Conservation (phyloP, 2,329 filamentous ascomycete species). For the Colletotrichum horii region DNA sequence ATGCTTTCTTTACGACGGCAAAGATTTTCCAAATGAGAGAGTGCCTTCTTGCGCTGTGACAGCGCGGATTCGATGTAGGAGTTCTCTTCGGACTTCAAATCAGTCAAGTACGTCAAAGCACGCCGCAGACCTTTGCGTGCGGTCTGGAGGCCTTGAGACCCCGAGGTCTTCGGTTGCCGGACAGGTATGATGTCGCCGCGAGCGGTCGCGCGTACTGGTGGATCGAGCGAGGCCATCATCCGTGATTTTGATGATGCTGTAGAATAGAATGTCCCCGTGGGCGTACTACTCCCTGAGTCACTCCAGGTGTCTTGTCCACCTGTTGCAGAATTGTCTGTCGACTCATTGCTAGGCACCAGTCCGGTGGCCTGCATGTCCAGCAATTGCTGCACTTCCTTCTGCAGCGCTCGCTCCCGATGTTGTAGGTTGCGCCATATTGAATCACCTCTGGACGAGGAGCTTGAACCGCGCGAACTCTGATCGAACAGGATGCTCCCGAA, state of each 20-base stretch:
- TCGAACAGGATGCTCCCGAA: slow-evolving; percentile 46
- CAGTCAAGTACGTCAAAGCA: slow-evolving; percentile 67
- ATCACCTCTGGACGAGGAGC: slow-evolving; percentile 34
- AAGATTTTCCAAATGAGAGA: slow-evolving; percentile 62
- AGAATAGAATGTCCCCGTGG: slow-evolving; percentile 44
- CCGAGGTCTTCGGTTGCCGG: slow-evolving; percentile 56
- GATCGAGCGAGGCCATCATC: slow-evolving; percentile 47
- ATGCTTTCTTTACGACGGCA: slow-evolving; percentile 55
- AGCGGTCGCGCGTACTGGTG: slow-evolving; percentile 39
- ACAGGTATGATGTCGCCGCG: slow-evolving; percentile 63
- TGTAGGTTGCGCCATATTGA: slow-evolving; percentile 52
- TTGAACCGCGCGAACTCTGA: slow-evolving; percentile 26
- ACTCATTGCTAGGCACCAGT: slow-evolving; percentile 40
- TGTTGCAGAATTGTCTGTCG: slow-evolving; percentile 5
- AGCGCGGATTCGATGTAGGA: slow-evolving; percentile 63
- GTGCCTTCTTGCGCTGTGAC: slow-evolving; percentile 58
- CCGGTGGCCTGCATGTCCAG: slow-evolving; percentile 55
- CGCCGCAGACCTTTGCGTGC: slow-evolving; percentile 70
- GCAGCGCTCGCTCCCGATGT: slow-evolving; percentile 49
- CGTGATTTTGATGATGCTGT: slow-evolving; percentile 42
- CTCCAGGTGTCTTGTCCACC: slow-evolving; percentile 37
- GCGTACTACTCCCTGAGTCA: slow-evolving; percentile 46
- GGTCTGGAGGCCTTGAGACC: slow-evolving; percentile 61
- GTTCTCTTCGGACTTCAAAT: slow-evolving; percentile 73
- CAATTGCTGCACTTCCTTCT: slow-evolving; percentile 52